Base-by-base conservation (phyloP, 2,329 filamentous ascomycete genomes). In the Scortechinia acanthostroma region DNA sequence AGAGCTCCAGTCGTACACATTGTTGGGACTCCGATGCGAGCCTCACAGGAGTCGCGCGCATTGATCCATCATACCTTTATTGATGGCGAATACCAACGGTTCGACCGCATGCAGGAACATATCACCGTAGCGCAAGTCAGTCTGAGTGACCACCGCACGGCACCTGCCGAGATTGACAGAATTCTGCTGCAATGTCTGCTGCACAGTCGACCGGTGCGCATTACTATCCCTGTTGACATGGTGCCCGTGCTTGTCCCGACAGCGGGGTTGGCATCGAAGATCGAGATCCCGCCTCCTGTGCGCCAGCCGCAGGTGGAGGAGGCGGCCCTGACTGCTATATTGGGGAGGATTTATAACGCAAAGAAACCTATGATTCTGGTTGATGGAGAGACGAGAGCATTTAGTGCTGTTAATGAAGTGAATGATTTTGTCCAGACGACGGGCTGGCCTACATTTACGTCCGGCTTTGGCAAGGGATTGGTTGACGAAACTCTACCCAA, bases 1-100 rank as follows among this genome's bases (percentile, higher is more conserved):
- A 65, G 66, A 22, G 73, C 73, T 0, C 66, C 74, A 0, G 69
- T 81, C 17, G 68, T 80, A 10, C 76, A 81, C 51, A 71, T 81
- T 35, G 75, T 80, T 19, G 77, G 77, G 2, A 71, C 70, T 1
- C 73, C 76, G 5, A 58, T 60, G 2, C 62, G 68, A 2, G 49
- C 53, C 5, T 60, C 65, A 2, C 73, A 77, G 48, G 61, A 68
- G 6, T 53, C 58, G 2, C 62, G 70, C 3, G 54, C 61, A 10
- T 49, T 68, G 43, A 59, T 78, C 19, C 76, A 80, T 46, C 76
- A 79, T 47, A 76, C 74, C 0, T 65, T 79, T 49, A 68, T 69
- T n/a, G 74, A 78, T 50, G 73, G 72, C 10, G 69, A 78, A 22
- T 78, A 70, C 46, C 56, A 65, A 19, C 60, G 68, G 15, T 77